Conservation (phyloP, 2,329 filamentous ascomycete species). For the Monilinia fructicola region DNA sequence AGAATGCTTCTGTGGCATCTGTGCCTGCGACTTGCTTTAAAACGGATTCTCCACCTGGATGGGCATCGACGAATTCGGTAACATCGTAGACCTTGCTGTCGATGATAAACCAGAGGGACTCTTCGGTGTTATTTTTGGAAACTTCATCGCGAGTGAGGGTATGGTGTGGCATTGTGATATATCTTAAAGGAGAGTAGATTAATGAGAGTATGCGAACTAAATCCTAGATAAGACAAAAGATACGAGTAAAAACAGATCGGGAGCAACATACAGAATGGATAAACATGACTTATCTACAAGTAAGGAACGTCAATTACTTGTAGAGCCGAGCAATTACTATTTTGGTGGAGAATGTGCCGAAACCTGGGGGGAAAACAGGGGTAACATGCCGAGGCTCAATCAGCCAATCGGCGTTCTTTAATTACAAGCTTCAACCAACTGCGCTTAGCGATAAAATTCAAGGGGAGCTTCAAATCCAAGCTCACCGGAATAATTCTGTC, state of each 20-base stretch:
- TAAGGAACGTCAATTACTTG: no score
- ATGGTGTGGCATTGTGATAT: conserved; percentile 37
- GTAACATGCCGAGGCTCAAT: conserved; percentile 9
- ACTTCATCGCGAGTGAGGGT: conserved; percentile 60
- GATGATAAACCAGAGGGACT: conserved; percentile 73
- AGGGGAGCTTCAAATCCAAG: no score
- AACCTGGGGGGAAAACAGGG: conserved; percentile 12
- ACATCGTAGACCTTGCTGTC: conserved; percentile 87
- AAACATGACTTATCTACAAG: no score
- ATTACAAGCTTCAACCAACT: background rate
- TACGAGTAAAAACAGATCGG: background rate
- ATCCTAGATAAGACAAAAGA: background rate
- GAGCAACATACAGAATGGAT: no score
- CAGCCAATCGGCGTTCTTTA: background rate
- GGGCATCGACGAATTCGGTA: conserved; percentile 79
- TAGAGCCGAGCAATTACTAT: background rate
- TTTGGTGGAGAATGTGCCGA: background rate
- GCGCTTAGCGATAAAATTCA: no score
- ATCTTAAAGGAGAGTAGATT: background rate
- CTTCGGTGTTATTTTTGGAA: conserved; percentile 71
- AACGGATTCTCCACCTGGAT: conserved; percentile 76
- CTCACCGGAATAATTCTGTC: no score
- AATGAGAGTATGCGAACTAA: background rate
- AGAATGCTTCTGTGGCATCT: conserved; percentile 81
- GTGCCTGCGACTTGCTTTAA: conserved; percentile 77